phyloP scores from a whole-genome alignment of 306 rosid genomes.

The Medicago ruthenica region DNA sequence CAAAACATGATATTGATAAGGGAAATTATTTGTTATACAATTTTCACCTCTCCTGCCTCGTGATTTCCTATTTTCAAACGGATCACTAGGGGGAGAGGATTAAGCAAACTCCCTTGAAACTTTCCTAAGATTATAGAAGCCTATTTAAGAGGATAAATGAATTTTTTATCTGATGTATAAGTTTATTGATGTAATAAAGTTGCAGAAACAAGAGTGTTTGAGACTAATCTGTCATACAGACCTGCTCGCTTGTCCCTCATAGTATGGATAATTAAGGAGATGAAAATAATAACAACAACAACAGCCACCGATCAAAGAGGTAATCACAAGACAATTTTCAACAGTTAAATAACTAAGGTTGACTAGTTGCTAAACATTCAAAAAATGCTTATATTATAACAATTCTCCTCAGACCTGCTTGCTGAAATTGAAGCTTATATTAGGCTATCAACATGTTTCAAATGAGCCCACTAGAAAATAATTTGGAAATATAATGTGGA shows the following conservation, averaged over 20 bases:
- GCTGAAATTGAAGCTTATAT: not conserved
- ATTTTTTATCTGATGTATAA: not conserved
- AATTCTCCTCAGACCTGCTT: not conserved
- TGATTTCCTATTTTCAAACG: constrained; percentile 32
- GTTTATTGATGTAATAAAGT: too few relatives aligned
- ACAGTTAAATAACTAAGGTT: too few relatives aligned
- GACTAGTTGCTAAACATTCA: too few relatives aligned
- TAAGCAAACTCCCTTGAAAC: not conserved
- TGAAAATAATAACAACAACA: too few relatives aligned
- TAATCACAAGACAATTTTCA: too few relatives aligned
- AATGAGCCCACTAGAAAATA: not conserved
- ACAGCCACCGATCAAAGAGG: too few relatives aligned
- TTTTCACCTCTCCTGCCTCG: constrained; percentile 34
- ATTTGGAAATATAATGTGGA: not conserved
- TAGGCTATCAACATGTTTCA: not conserved
- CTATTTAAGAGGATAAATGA: too few relatives aligned
- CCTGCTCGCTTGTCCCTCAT: too few relatives aligned
- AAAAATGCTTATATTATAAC: not conserved
- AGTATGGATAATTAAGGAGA: too few relatives aligned
- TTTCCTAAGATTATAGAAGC: not conserved
- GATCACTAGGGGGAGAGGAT: not conserved
- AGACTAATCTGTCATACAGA: too few relatives aligned
- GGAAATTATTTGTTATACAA: constrained; percentile 24
- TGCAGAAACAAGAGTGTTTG: too few relatives aligned
- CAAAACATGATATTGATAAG: not conserved